Base-by-base conservation (phyloP, 148 eudicot genomes). In the Diospyros lotus region DNA sequence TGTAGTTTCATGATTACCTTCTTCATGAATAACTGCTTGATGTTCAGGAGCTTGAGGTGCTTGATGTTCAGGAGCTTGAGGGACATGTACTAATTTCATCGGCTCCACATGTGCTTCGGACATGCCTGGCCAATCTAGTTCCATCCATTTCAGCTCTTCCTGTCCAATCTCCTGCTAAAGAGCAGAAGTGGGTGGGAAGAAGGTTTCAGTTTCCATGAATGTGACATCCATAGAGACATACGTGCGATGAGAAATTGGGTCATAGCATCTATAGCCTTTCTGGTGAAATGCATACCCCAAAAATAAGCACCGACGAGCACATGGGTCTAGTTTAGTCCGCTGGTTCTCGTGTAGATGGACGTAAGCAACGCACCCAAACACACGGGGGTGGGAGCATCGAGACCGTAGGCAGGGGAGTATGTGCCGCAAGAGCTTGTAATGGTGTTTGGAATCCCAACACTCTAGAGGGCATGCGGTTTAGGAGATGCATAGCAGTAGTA, bases 341-440 rank as follows among this genome's bases (percentile, higher is more conserved):
- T 51, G 55, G n/a, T n/a, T 68, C 43, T 68, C 48, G 42, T n/a
- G 42, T 5, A 68, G 56, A 8, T 68, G 72, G 7, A 68, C 72
- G 17, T n/a, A 68, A 0, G 42, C 41, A 15, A 48, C 41, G 48
- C 58, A 68, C 13, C 72, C 72, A 50, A 68, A 68, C 2, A 50
- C 28, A 4, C 15, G 11, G 0, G 0, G 58, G 58, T 4, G 58
- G 71, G 6, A 68, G 2, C 40, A 48, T 45, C 56, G 46, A 45
- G 1, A 13, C 53, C 3, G 52, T n/a, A 0, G 69, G 69, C 12
- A 66, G 17, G 18, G 50, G 2, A 12, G 48, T 39, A 13, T 68
- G 9, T 5, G 53, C n/a, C 1, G 71, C 15, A 18, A 68, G 71
- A 45, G 11, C 8, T 9, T 68, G 71, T n/a, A 68, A 5, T 17